These are phyloP conservation scores for Cicer arietinum DNA, from an alignment of 306 rosid genomes.

Conservation along the genomic window DNA sequence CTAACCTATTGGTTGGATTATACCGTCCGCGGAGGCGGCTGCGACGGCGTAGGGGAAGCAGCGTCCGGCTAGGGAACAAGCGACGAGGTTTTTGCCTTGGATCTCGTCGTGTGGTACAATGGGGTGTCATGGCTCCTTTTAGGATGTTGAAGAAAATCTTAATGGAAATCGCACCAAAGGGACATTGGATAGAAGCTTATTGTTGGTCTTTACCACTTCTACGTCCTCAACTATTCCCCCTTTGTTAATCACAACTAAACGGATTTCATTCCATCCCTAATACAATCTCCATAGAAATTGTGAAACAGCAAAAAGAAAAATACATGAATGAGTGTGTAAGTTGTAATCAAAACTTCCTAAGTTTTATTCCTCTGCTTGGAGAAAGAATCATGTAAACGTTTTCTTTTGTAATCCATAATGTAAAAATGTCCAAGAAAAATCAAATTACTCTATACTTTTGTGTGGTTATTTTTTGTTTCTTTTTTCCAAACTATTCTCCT, in stretches of 20 bases:
- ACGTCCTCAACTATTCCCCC: conserved; percentile 84
- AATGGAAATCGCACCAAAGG: conserved; percentile 71
- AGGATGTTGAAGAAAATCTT: conserved; percentile 77
- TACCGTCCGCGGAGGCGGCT: conserved; percentile 63
- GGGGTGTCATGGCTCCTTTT: conserved; percentile 74
- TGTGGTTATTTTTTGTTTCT: neutral
- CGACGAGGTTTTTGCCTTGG: conserved; percentile 76
- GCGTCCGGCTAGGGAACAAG: conserved; percentile 72
- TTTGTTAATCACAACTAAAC: conserved; percentile 56
- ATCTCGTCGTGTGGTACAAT: conserved; percentile 61
- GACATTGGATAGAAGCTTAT: conserved; percentile 64
- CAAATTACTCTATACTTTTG: neutral
- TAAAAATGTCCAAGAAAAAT: conserved; percentile 32
- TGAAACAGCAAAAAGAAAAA: conserved; percentile 8
- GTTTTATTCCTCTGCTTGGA: conserved; percentile 30
- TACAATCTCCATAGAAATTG: conserved; percentile 15
- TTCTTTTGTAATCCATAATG: conserved; percentile 34
- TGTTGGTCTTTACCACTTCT: conserved; percentile 77
- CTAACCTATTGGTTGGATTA: conserved; percentile 57
- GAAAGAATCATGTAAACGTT: conserved; percentile 13
- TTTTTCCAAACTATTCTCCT: neutral
- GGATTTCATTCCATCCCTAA: neutral
- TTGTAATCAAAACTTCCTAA: conserved; percentile 10
- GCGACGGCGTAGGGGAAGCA: conserved; percentile 64
- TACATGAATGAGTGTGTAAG: neutral